phyloP scores from a whole-genome alignment of 768 basidiomycete genomes.

The Tylopilus vinaceipallidus region DNA sequence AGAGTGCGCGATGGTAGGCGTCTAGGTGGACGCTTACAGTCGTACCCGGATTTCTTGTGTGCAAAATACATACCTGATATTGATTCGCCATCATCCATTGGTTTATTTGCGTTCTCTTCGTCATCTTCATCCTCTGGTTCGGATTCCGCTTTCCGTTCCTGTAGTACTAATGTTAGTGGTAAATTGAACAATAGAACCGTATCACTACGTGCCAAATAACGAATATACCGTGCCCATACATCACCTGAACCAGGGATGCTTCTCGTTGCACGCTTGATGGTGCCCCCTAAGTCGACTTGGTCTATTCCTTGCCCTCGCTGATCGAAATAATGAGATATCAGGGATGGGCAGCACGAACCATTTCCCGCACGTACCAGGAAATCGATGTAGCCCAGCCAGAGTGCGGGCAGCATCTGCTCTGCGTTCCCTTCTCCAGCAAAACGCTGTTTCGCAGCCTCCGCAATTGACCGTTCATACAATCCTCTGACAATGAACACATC shows the following conservation, averaged over 20 bases:
- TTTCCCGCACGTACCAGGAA: conserved; percentile 49
- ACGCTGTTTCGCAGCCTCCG: conserved; percentile 62
- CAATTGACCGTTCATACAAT: conserved; percentile 73
- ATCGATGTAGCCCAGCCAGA: conserved; percentile 77
- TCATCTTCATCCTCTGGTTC: conserved; percentile 20
- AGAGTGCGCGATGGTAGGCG: conserved; percentile 56
- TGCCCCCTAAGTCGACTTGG: conserved; percentile 39
- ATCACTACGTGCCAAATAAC: conserved; percentile 53
- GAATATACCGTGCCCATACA: conserved; percentile 76
- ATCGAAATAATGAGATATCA: background rate
- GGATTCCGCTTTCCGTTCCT: conserved; percentile 22
- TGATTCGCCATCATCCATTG: conserved; percentile 22
- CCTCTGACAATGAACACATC: conserved; percentile 54
- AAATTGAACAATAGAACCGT: background rate
- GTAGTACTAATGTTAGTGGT: background rate
- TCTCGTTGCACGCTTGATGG: conserved; percentile 57
- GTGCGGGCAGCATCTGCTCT: conserved; percentile 56
- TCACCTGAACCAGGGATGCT: conserved; percentile 78
- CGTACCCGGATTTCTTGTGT: background rate
- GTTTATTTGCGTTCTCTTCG: too few relatives aligned
- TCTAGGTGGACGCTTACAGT: conserved; percentile 37
- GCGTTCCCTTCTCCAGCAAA: conserved; percentile 53
- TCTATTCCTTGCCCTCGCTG: conserved; percentile 39
- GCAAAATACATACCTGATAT: conserved; percentile 21
- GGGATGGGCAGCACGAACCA: background rate